Evolutionary conservation across 2,329 filamentous ascomycete genomes (phyloP).

Genomic region (Decorospora gaudefroyi): DNA sequence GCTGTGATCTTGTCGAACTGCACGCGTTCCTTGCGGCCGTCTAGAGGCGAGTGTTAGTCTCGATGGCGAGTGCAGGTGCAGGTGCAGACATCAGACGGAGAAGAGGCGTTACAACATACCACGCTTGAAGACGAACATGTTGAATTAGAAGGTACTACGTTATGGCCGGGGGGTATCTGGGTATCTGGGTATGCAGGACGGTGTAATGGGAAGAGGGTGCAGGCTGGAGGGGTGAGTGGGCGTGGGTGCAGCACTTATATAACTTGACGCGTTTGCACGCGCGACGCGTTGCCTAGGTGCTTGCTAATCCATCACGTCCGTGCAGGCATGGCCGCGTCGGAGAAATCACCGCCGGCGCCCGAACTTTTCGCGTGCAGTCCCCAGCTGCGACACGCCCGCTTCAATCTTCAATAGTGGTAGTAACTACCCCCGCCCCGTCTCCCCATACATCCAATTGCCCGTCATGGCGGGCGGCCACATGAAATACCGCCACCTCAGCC

Average conservation of each 20-base stretch:
- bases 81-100: constrained; percentile 27
- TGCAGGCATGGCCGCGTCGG: constrained; percentile 19
- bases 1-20: constrained; percentile 99
- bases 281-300: constrained; percentile 32
- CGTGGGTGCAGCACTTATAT: constrained; percentile 36
- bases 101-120: constrained; percentile 39
- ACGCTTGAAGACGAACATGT: constrained; percentile 51
- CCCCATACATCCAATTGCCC: constrained; percentile 18
- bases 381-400: constrained; percentile 7
- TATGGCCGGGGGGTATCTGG: constrained; percentile 32
- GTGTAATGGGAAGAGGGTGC: constrained; percentile 25
- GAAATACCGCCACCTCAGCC: constrained; percentile 87
- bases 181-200: constrained; percentile 34
- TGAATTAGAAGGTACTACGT: constrained; percentile 34
- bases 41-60: constrained; percentile 56
- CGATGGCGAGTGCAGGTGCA: too few species aligned
- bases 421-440: constrained; percentile 9
- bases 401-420: too few species aligned
- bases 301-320: constrained; percentile 14
- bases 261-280: constrained; percentile 35
- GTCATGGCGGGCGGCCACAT: constrained; percentile 81
- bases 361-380: constrained; percentile 31
- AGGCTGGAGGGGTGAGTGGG: constrained; percentile 27
- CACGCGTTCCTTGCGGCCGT: constrained; percentile 99
- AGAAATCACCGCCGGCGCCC: constrained; percentile 26